Percentiles rank a stretch among this genome's conserved stretches.
phyloP scores from a whole-genome alignment of 805 yeast genomes.

The Pachysolen tannophilus region DNA sequence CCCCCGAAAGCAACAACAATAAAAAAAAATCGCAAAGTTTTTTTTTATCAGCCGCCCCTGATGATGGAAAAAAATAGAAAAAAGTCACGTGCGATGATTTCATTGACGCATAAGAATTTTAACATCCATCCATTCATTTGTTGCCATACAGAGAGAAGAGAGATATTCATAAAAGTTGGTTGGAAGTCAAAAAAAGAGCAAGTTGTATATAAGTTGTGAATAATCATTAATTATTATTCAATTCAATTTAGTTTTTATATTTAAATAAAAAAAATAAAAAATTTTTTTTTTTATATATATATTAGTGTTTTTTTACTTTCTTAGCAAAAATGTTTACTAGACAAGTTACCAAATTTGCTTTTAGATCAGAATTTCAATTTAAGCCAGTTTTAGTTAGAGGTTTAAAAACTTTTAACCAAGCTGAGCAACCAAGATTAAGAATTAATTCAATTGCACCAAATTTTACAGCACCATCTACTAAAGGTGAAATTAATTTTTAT shows the following conservation, averaged over 20 bases:
- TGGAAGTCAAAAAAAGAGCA: no score
- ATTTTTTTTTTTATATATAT: background rate
- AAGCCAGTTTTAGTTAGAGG: conserved; percentile 20
- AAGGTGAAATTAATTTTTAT: conserved; percentile 57
- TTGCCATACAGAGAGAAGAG: no score
- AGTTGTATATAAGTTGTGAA: background rate
- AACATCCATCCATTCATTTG: no score
- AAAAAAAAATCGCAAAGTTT: no score
- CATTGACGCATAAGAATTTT: no score
- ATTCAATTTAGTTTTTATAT: conserved; percentile 2
- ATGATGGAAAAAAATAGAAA: no score
- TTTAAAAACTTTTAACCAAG: conserved; percentile 9
- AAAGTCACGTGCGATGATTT: no score
- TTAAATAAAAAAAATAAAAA: background rate
- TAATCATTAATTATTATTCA: conserved; percentile 1
- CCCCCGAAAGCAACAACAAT: no score
- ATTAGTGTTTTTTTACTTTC: conserved; percentile 19
- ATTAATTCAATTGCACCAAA: conserved; percentile 65
- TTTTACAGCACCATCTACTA: conserved; percentile 54
- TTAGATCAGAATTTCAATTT: conserved; percentile 14
- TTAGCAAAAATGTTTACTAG: conserved; percentile 14
- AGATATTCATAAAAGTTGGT: no score
- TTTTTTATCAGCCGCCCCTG: no score
- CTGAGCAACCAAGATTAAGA: conserved; percentile 23
- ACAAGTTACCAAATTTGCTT: conserved; percentile 14